Conservation (phyloP, 805 yeast genomes). For the Starmerella stellata region DNA sequence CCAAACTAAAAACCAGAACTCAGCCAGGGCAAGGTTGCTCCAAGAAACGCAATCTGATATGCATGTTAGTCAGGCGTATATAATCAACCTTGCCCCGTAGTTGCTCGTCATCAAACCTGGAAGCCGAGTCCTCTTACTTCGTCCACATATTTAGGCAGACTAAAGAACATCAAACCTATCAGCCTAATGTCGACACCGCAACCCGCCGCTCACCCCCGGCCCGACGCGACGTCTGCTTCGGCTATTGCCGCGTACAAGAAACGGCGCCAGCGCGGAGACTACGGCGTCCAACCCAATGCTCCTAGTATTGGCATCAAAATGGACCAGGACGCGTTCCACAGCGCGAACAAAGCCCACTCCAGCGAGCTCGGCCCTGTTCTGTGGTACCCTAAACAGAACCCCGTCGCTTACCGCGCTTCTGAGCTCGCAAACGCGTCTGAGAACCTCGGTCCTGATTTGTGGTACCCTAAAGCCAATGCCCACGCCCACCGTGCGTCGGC, state of each 20-base stretch:
- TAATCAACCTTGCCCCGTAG: too few species aligned
- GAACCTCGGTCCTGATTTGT: slow-evolving; percentile 22
- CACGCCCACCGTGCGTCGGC: slow-evolving; percentile 25
- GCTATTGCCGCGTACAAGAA: slow-evolving; percentile 24
- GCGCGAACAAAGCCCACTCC: slow-evolving; percentile 23
- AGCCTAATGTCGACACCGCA: not conserved
- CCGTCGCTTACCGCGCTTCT: slow-evolving; percentile 24
- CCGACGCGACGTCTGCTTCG: slow-evolving; percentile 2
- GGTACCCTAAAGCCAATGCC: slow-evolving; percentile 20
- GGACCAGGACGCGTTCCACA: slow-evolving; percentile 17
- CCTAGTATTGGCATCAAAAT: slow-evolving; percentile 24
- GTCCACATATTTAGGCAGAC: not conserved
- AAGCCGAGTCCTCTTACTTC: not conserved
- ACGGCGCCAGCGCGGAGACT: slow-evolving; percentile 22
- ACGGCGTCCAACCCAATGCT: slow-evolving; percentile 21
- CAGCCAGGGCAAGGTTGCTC: too few species aligned
- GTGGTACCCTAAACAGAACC: slow-evolving; percentile 20
- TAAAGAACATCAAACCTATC: not conserved
- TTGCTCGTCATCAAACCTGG: too few species aligned
- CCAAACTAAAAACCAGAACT: too few species aligned
- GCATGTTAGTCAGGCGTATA: too few species aligned
- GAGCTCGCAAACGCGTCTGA: slow-evolving; percentile 20
- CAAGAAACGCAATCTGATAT: too few species aligned
- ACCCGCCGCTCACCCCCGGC: not conserved
- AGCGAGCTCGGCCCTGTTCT: slow-evolving; percentile 22